Evolutionary conservation across 768 basidiomycete genomes (phyloP), one percentile per base, ranked within the genome.

Genomic region (Tubosaeta sp.): DNA sequence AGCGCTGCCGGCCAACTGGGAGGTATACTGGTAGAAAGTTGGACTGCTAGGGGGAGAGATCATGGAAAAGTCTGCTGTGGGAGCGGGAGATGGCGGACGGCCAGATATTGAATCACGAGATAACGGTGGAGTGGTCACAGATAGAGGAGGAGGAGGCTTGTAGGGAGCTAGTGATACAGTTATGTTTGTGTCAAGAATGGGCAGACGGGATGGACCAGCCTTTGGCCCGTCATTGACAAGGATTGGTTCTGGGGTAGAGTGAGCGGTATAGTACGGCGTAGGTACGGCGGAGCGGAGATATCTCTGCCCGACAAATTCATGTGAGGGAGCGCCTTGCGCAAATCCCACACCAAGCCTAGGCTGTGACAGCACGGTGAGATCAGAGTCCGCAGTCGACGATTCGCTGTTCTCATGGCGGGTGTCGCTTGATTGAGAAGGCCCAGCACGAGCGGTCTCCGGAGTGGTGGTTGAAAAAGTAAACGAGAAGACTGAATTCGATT

Each of bases 21-120:
- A 69, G n/a, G 63, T 45, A 38, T 65, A 65, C 42, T 72, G 69
- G 29, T 68, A 59, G 16, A 66, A 63, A 0, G 72, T 63, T 25
- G 70, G 70, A 16, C 65, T 65, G 42, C 65, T 71, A 16, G 74
- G 75, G 50, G 73, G 74, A 19, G 70, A 74, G 45, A 79, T 69
- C 48, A 79, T 68, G 31, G 76, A 78, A 48, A 73, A 79, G 51
- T 79, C 77, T 16, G 73, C 71, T 26, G 73, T 76, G 13, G 67
- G 72, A 0, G 75, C 53, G 16, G 77, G 78, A 16, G 78, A 80
- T 22, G 75, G 65, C 5, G 77, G 74, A 34, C 75, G 70, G 13
- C 65, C 46, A 31, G 51, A 53, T 7, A n/a, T 14, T 17, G 48
- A 25, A 37, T 46, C 44, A 45, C 48, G 56, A 26, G 57, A 54